Evolutionary conservation across 208 protist species (phyloP), one percentile per base, ranked within the genome.

Genomic region (Wallacemonas rigidus): DNA sequence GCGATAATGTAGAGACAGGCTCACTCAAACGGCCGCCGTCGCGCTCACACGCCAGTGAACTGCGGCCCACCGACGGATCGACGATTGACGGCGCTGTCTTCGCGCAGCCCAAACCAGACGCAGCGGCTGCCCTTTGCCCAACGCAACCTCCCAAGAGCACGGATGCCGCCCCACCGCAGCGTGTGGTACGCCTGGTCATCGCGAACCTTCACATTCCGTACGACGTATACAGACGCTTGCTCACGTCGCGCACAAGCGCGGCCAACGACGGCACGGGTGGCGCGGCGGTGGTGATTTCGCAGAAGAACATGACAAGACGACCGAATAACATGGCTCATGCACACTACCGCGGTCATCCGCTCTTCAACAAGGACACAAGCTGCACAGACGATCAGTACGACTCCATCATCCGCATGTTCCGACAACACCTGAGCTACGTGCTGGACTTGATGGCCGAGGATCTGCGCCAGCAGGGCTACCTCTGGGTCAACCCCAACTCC

Each of bases 301-400:
- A 69, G 50, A 54, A 35, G 44, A 60, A 51, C 67, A 17, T 62
- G 67, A 63, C 67, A 12, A 4, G 60, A 15, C 64, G 64, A 54
- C 50, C 64, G n/a, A 74, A 64, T 15, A 71, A 65, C 26, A 50
- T 53, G 38, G 17, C 39, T 35, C 56, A 53, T 7, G 8, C 53
- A 17, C 75, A 78, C 36, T 69, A 76, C 39, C 71, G 76, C 0
- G 83, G 86, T 1, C 90, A 95, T 48, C 88, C 90, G 9, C 79
- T 81, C n/a, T 90, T 95, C 70, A 80, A 71, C 36, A 80, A 81
- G 4, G 85, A 87, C 61, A 68, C 53, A n/a, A 74, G 71, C 60
- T 89, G 87, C 75, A 91, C 79, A 1, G 88, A 95, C 56, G 88
- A 93, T 14, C 74, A 92, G 67, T 90, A 91, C 79, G 71, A 73